Evolutionary conservation across 495 filamentous ascomycete genomes (phyloP).

Genomic region (Penicillium salamii): DNA sequence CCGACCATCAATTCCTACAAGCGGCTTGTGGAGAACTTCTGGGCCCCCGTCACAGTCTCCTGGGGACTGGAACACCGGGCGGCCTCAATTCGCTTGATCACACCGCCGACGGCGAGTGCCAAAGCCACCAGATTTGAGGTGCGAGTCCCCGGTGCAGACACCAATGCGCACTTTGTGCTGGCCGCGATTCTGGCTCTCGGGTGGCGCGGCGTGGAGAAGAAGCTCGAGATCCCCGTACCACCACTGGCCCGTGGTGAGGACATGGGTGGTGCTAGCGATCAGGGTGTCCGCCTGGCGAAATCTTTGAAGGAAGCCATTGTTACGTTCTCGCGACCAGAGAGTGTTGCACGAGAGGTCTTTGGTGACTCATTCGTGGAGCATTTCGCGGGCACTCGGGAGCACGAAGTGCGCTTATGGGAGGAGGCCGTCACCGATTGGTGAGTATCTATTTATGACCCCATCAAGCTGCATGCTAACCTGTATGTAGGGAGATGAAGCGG

Average conservation of each 20-base stretch:
- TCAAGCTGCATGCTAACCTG: constrained; percentile 12
- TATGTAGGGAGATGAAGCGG: constrained; percentile 46
- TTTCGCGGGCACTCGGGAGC: constrained; percentile 86
- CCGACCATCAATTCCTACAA: constrained; percentile 98
- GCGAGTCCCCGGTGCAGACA: constrained; percentile 84
- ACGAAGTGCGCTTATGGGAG: constrained; percentile 89
- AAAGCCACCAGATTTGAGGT: constrained; percentile 91
- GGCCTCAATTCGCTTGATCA: constrained; percentile 84
- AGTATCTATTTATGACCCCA: constrained; percentile 22
- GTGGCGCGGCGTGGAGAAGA: constrained; percentile 87
- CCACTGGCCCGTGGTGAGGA: constrained; percentile 80
- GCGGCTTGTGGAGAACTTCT: constrained; percentile 96
- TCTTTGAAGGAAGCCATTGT: constrained; percentile 76
- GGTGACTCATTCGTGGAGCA: constrained; percentile 96
- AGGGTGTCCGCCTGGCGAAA: constrained; percentile 68
- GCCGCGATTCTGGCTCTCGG: constrained; percentile 81
- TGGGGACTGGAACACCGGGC: constrained; percentile 96
- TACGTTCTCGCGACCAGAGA: constrained; percentile 68
- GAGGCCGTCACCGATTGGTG: constrained; percentile 94
- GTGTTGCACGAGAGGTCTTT: constrained; percentile 86
- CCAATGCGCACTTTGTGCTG: constrained; percentile 87
- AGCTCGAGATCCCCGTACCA: constrained; percentile 75
- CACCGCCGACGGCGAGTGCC: constrained; percentile 76
- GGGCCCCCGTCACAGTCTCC: constrained; percentile 95
- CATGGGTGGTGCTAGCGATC: constrained; percentile 63